These are phyloP conservation scores for Phaeosphaeriaceae sp. DNA, from an alignment of 2,329 filamentous ascomycete species.

Conservation along the genomic window DNA sequence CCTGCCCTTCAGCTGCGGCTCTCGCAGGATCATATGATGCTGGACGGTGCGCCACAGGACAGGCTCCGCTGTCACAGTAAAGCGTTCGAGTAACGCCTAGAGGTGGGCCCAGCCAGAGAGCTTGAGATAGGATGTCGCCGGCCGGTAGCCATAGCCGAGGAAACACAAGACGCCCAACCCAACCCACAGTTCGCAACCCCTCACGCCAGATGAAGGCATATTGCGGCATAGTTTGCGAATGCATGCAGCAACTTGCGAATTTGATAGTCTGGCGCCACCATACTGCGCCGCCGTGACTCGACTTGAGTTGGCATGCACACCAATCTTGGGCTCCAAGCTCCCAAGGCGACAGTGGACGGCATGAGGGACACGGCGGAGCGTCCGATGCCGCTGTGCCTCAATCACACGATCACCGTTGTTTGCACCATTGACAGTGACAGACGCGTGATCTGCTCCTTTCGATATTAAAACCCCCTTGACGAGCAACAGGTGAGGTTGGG, in stretches of 20 bases:
- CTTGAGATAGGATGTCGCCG: constrained; percentile 16
- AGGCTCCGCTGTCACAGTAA: constrained; percentile 11
- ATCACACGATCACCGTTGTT: neutral
- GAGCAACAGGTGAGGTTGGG: neutral
- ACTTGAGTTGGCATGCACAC: constrained; percentile 1
- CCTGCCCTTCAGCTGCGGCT: neutral
- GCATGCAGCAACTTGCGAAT: constrained; percentile 10
- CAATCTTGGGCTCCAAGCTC: constrained; percentile 9
- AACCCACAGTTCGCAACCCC: constrained; percentile 7
- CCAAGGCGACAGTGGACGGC: constrained; percentile 11
- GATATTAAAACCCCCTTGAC: neutral
- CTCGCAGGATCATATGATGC: neutral
- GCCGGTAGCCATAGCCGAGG: constrained; percentile 12
- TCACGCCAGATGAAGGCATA: constrained; percentile 19
- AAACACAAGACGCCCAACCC: constrained; percentile 14
- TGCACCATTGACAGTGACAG: neutral
- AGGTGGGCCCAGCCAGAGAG: constrained; percentile 8
- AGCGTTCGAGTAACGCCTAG: constrained; percentile 16
- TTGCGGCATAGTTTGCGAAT: constrained; percentile 18
- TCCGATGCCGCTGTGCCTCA: neutral
- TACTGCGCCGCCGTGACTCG: constrained; percentile 16
- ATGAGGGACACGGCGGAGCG: neutral
- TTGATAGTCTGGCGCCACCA: constrained; percentile 5
- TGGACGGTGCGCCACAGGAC: constrained; percentile 10
- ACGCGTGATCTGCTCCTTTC: neutral